A percentile compares a stretch with the other conserved stretches of the same genome.
phyloP scores from a whole-genome alignment of 2,329 filamentous ascomycete genomes.

The Aspergillus spinulosporus region DNA sequence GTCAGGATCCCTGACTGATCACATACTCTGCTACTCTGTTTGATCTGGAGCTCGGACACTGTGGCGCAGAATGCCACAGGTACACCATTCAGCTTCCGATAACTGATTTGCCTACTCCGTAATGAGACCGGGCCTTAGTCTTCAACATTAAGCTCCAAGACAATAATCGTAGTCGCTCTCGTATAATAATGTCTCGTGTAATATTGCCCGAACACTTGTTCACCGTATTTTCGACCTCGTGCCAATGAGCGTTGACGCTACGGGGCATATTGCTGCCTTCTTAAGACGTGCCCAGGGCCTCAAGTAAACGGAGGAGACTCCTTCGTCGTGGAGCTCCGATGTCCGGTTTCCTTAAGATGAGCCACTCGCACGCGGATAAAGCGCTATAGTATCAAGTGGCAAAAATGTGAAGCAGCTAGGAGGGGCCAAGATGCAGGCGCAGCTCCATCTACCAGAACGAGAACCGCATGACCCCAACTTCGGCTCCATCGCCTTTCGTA shows the following conservation, averaged over 20 bases:
- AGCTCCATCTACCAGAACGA: not conserved
- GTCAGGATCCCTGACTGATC: slow-evolving; percentile 1
- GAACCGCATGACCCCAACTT: slow-evolving; percentile 7
- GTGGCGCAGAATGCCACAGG: slow-evolving; percentile 5
- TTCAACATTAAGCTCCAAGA: not conserved
- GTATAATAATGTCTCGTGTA: slow-evolving; percentile 1
- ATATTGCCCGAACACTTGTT: not conserved
- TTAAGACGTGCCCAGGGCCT: not conserved
- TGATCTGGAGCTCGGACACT: slow-evolving; percentile 9
- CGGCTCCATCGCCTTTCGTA: slow-evolving; percentile 4
- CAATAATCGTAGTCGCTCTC: not conserved
- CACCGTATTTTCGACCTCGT: not conserved
- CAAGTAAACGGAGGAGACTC: not conserved
- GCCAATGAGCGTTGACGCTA: not conserved
- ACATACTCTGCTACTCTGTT: not conserved
- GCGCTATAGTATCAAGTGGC: not conserved
- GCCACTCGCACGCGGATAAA: not conserved
- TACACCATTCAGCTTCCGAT: slow-evolving; percentile 1
- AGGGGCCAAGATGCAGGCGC: slow-evolving; percentile 4
- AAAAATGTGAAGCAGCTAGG: slow-evolving; percentile 2
- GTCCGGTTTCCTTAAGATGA: not conserved
- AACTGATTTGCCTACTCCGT: not conserved
- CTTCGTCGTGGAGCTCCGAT: not conserved
- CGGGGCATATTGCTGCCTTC: not conserved
- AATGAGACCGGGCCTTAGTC: not conserved